Conservation (phyloP, 257 asterid species). For the Gentiana macrophylla region DNA sequence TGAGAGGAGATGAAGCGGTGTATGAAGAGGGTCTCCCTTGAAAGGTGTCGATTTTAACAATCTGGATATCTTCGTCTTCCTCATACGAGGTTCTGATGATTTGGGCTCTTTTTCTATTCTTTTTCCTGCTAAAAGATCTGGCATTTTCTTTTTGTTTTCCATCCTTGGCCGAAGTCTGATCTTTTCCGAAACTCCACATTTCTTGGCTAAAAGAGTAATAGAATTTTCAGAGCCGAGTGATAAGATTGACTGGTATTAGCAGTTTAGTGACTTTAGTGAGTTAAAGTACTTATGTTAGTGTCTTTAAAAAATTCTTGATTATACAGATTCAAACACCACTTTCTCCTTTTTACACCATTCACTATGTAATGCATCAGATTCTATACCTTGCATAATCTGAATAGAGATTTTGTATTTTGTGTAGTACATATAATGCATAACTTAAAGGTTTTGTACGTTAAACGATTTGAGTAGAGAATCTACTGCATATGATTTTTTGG, state of each 20-base stretch:
- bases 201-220: conserved; percentile 2
- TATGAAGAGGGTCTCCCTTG: conserved; percentile 10
- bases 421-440: no score
- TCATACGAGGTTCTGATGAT: conserved; percentile 27
- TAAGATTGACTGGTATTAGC: background rate
- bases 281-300: no score
- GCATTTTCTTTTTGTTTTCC: conserved; percentile 8
- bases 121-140: conserved; percentile 7
- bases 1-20: conserved; percentile 20
- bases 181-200: conserved; percentile 32
- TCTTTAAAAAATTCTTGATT: no score
- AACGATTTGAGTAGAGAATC: background rate
- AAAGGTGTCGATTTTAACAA: conserved; percentile 38
- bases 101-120: conserved; percentile 5
- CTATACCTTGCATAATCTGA: no score
- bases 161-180: conserved; percentile 14
- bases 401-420: no score
- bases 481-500: no score
- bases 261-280: no score
- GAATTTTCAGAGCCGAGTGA: background rate
- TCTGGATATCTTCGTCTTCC: conserved; percentile 25
- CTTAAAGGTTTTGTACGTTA: no score
- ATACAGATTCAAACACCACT: no score
- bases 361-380: no score
- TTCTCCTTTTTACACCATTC: no score